phyloP scores from a whole-genome alignment of 257 asterid genomes.

The Paraleonurus japonicus region DNA sequence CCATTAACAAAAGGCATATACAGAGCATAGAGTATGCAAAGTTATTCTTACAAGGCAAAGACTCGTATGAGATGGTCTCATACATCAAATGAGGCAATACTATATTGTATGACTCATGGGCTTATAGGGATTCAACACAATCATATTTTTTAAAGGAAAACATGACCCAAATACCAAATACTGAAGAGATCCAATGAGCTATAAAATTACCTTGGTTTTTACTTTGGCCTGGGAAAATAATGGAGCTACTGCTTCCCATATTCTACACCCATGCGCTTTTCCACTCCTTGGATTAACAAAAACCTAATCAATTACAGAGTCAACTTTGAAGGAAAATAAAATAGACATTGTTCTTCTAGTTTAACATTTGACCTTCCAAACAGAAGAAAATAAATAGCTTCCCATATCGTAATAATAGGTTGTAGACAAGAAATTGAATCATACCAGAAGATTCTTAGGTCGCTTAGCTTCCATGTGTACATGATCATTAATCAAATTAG shows the following conservation, averaged over 20 bases:
- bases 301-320: conserved; percentile 62
- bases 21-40: background rate
- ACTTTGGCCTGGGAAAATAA: conserved; percentile 82
- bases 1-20: background rate
- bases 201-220: conserved; percentile 64
- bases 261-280: conserved; percentile 72
- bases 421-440: conserved; percentile 20
- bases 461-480: conserved; percentile 48
- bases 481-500: conserved; percentile 46
- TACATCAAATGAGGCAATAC: too few relatives aligned
- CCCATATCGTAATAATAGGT: conserved; percentile 5
- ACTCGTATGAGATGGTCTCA: too few relatives aligned
- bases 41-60: background rate
- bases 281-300: conserved; percentile 94
- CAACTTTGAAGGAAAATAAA: conserved; percentile 15
- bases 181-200: background rate
- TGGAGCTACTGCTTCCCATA: conserved; percentile 92
- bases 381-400: background rate
- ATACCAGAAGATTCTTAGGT: conserved; percentile 90
- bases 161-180: background rate
- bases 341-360: conserved; percentile 11
- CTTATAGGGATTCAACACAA: too few relatives aligned
- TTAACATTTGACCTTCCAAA: conserved; percentile 28
- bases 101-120: too few relatives aligned
- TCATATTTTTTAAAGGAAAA: too few relatives aligned